Conservation (phyloP, 108 stramenopile genomes). For the Aureococcus anophagefferens region DNA sequence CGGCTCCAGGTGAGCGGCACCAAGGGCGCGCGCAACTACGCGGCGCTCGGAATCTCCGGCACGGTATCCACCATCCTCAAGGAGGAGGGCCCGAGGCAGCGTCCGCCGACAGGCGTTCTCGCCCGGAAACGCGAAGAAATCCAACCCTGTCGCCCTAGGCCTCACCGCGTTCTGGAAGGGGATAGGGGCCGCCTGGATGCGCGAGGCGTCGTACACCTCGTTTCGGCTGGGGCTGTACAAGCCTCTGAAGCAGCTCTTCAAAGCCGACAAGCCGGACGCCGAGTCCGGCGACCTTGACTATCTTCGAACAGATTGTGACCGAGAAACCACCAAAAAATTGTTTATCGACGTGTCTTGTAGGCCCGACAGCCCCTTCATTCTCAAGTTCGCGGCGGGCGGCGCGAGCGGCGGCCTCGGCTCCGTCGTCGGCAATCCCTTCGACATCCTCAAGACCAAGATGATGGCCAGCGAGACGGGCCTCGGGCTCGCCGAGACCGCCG, state of each 20-base stretch:
- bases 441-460: constrained; percentile 28
- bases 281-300: constrained; percentile 62
- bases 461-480: no score
- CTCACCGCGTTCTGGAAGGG: constrained; percentile 27
- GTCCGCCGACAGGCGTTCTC: no score
- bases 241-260: constrained; percentile 19
- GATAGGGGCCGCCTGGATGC: constrained; percentile 19
- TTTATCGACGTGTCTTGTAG: no score
- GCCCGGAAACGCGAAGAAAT: no score
- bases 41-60: constrained; percentile 11
- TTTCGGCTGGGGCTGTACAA: constrained; percentile 17
- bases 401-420: constrained; percentile 48
- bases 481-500: no score
- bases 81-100: constrained; percentile 18
- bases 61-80: constrained; percentile 19
- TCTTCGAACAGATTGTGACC: no score
- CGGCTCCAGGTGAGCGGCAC: constrained; percentile 22
- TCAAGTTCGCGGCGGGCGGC: constrained; percentile 77
- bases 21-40: constrained; percentile 12
- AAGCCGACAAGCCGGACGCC: constrained; percentile 4
- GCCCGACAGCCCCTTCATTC: constrained; percentile 58
- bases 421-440: constrained; percentile 25
- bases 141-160: no score
- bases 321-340: no score
- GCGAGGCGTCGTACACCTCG: constrained; percentile 28